A percentile compares a stretch with the other conserved stretches of the same genome.
Evolutionary conservation across 2,329 filamentous ascomycete genomes (phyloP).

Genomic region (Coniella lustricola): DNA sequence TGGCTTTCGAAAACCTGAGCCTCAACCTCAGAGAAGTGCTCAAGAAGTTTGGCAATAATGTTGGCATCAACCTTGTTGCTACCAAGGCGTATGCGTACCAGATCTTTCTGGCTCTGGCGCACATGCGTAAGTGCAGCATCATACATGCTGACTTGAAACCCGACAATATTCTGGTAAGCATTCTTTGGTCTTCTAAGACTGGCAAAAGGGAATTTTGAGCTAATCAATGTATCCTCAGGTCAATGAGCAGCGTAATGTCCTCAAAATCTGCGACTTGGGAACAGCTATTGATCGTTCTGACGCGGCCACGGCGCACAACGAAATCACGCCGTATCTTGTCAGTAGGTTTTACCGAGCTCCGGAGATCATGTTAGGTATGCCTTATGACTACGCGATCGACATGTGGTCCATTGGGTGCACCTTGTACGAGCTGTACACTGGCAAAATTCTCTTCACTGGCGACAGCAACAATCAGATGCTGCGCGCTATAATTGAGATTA

Average conservation of each 20-base stretch:
- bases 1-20: slow-evolving; percentile 92
- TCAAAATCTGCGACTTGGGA: slow-evolving; percentile 95
- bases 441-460: slow-evolving; percentile 93
- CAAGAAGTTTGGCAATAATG: slow-evolving; percentile 91
- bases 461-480: slow-evolving; percentile 98
- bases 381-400: slow-evolving; percentile 89
- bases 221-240: slow-evolving; percentile 39
- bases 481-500: slow-evolving; percentile 89
- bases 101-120: slow-evolving; percentile 81
- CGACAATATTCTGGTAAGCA: slow-evolving; percentile 82
- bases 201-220: neutral
- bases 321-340: slow-evolving; percentile 90
- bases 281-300: slow-evolving; percentile 91
- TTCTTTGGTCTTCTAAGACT: neutral
- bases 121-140: slow-evolving; percentile 87
- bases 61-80: slow-evolving; percentile 83
- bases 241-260: slow-evolving; percentile 71
- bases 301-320: slow-evolving; percentile 60
- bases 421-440: slow-evolving; percentile 92
- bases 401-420: slow-evolving; percentile 99
- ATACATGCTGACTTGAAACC: slow-evolving; percentile 95
- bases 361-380: slow-evolving; percentile 94
- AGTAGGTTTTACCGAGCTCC: slow-evolving; percentile 96
- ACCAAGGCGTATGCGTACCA: slow-evolving; percentile 88
- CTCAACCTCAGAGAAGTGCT: slow-evolving; percentile 90